These are phyloP conservation scores for Bullera alba DNA, from an alignment of 768 basidiomycete species.

Conservation along the genomic window DNA sequence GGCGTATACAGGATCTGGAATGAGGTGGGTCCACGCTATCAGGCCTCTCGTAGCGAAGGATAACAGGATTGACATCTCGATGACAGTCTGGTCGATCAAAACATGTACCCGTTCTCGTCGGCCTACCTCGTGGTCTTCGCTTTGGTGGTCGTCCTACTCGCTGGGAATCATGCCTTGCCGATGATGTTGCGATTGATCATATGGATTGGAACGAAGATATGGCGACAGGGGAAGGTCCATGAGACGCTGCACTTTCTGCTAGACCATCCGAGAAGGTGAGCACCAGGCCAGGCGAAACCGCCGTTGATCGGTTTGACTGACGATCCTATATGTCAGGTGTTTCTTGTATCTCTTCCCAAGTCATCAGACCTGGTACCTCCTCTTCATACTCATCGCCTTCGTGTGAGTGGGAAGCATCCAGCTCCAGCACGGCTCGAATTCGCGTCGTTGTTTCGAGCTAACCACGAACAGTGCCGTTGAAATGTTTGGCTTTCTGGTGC, in stretches of 20 bases:
- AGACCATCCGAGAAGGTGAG: conserved; percentile 40
- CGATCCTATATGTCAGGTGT: conserved; percentile 31
- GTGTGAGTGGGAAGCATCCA: conserved; percentile 32
- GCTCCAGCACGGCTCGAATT: too few species aligned
- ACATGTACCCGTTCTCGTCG: conserved; percentile 25
- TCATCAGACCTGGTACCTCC: conserved; percentile 43
- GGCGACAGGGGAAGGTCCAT: conserved; percentile 19
- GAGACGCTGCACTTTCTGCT: conserved; percentile 40
- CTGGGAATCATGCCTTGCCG: conserved; percentile 41
- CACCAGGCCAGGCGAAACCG: too few species aligned
- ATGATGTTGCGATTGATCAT: conserved; percentile 32
- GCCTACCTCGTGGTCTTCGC: conserved; percentile 33
- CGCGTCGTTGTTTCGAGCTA: too few species aligned
- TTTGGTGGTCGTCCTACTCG: conserved; percentile 27
- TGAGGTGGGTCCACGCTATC: conserved; percentile 32
- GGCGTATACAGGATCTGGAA: conserved; percentile 29
- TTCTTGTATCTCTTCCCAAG: conserved; percentile 42
- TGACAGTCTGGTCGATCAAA: conserved; percentile 29
- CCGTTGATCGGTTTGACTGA: too few species aligned
- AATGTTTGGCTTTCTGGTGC: conserved; percentile 29
- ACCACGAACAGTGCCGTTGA: conserved; percentile 20
- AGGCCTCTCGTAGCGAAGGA: not conserved
- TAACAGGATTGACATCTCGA: not conserved
- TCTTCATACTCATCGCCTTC: conserved; percentile 21
- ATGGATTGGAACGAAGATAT: conserved; percentile 37